Evolutionary conservation across 331 rosid genomes (phyloP), one percentile per base, ranked within the genome.

Genomic region (Quercus phellos): DNA sequence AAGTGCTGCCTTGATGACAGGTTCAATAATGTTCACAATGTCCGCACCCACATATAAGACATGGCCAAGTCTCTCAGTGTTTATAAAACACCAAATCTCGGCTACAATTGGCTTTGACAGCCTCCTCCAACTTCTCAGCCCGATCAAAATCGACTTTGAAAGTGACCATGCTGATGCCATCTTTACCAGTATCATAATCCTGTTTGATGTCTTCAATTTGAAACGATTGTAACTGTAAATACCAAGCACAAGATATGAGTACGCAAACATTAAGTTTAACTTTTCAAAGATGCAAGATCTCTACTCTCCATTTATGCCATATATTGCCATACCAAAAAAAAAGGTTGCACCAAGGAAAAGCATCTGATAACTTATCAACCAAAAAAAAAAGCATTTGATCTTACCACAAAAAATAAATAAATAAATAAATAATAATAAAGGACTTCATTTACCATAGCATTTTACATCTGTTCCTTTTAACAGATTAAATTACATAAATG

Each of bases 131-230:
- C 79, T 89, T 92, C 81, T 89, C 95, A 58, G 79, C 96, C 77
- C 77, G 55, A 83, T 92, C 97, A 83, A 89, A 92, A 83, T 90
- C 98, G 77, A 90, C 98, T 88, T 78, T 85, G 77, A 92, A 94
- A 43, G 87, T 88, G 68, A 94, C 91, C 98, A 92, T 87, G 55
- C 92, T 81, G 76, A 80, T 84, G 74, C 87, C 88, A 77, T 88
- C 97, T 80, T 94, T 94, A 68, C 97, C 96, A 1, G 93, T 92
- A 72, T 94, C 96, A 43, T 94, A 92, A 78, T 94, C 98, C 78
- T 92, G 95, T 75, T 84, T 86, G 73, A 94, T 79, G 75, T 89
- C 96, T 84, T 88, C 97, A 26, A 84, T 91, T 59, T 87, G 85
- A 75, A 88, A 92, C 74, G 86, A 81, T 73, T 90, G 96, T 78